Conservation (phyloP, 495 filamentous ascomycete species). For the Aspergillus egyptiacus region DNA sequence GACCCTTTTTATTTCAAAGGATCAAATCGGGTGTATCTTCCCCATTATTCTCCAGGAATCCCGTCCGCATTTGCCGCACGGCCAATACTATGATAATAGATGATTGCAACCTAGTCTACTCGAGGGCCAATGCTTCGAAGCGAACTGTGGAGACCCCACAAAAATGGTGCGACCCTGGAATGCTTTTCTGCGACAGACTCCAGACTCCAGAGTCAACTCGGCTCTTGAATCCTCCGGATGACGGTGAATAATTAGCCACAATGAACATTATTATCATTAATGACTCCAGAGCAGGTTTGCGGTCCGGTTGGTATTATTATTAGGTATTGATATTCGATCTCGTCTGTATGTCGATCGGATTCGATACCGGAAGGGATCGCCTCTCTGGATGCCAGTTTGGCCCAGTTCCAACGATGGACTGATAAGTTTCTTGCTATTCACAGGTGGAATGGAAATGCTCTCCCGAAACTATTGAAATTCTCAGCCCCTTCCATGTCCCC, state of each 20-base stretch:
- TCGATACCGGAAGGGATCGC: conserved; percentile 14
- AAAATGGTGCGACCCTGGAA: too few relatives aligned
- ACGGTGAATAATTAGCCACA: too few relatives aligned
- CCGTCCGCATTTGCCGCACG: conserved; percentile 12
- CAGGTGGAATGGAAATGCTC: conserved; percentile 1
- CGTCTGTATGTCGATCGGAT: conserved; percentile 6
- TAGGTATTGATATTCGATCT: conserved; percentile 7
- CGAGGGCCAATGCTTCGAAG: conserved; percentile 3
- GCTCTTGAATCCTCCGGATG: too few relatives aligned
- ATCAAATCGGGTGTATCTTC: neutral
- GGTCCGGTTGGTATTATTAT: neutral
- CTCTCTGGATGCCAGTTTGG: conserved; percentile 2
- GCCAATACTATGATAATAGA: too few relatives aligned
- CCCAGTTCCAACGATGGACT: too few relatives aligned
- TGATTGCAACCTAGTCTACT: too few relatives aligned
- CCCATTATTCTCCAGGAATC: conserved; percentile 2
- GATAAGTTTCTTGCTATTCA: conserved; percentile 20
- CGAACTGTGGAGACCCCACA: neutral
- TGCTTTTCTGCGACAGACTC: too few relatives aligned
- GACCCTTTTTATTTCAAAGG: too few relatives aligned
- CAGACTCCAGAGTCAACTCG: too few relatives aligned
- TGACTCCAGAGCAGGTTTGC: too few relatives aligned
- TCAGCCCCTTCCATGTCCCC: neutral
- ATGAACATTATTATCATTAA: too few relatives aligned
- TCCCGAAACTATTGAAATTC: neutral